These are phyloP conservation scores for Penstemon eatonii DNA, from an alignment of 257 asterid genomes.

Conservation along the genomic window DNA sequence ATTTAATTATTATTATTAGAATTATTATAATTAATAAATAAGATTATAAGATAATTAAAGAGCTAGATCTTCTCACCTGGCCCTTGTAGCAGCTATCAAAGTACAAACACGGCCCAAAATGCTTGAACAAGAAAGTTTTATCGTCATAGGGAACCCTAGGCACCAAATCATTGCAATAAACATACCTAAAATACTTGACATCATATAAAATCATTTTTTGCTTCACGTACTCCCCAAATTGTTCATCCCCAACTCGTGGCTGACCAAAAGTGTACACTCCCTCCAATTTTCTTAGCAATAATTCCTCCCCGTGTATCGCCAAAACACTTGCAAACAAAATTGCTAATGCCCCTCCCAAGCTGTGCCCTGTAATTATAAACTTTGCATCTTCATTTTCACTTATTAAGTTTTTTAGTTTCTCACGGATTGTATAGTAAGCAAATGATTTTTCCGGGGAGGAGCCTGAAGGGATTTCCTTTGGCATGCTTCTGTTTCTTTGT, in stretches of 20 bases:
- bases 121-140: conserved; percentile 53
- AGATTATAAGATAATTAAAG: too few relatives aligned
- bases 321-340: conserved; percentile 47
- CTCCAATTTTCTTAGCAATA: conserved; percentile 46
- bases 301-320: conserved; percentile 52
- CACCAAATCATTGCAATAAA: conserved; percentile 61
- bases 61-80: conserved; percentile 33
- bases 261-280: conserved; percentile 86
- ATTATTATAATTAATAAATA: too few relatives aligned
- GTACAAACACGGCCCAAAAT: conserved; percentile 71
- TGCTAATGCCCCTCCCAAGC: conserved; percentile 78
- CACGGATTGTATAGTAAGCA: conserved; percentile 61
- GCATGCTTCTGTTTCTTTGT: conserved; percentile 55
- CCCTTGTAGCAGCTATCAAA: conserved; percentile 62
- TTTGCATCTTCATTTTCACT: conserved; percentile 37
- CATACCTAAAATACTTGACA: conserved; percentile 56
- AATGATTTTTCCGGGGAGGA: conserved; percentile 22
- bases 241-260: conserved; percentile 71
- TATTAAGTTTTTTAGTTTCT: conserved; percentile 32
- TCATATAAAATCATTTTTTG: conserved; percentile 32
- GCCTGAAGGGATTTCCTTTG: conserved; percentile 31
- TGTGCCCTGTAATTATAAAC: conserved; percentile 67
- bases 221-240: conserved; percentile 68
- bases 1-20: too few relatives aligned
- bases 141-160: conserved; percentile 84